Percentiles rank a stretch among this genome's conserved stretches.
phyloP scores from a whole-genome alignment of 805 yeast genomes.

The Saccharomyces jurei region DNA sequence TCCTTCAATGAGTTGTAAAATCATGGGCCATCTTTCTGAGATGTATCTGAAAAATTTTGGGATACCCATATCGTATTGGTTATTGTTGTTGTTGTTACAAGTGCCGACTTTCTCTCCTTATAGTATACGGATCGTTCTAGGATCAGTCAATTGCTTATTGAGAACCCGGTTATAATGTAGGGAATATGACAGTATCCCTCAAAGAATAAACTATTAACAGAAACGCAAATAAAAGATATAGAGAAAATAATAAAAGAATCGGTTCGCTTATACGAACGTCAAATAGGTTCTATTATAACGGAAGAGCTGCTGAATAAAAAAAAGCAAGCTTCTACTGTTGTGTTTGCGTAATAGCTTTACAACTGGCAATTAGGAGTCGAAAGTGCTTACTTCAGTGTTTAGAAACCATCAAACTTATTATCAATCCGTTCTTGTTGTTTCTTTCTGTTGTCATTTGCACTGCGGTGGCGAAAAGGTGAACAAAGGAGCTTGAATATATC shows the following conservation, averaged over 20 bases:
- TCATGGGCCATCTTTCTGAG: slow-evolving; percentile 98
- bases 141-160: neutral
- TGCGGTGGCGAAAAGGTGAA: neutral
- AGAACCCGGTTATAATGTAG: neutral
- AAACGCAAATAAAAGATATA: neutral
- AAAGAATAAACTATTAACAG: neutral
- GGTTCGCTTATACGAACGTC: neutral
- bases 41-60: slow-evolving; percentile 95
- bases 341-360: neutral
- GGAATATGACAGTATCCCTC: neutral
- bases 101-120: neutral
- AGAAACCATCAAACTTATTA: neutral
- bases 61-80: slow-evolving; percentile 53
- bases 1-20: slow-evolving; percentile 76
- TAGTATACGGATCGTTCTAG: neutral
- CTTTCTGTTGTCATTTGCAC: neutral
- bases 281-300: neutral
- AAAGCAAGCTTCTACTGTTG: neutral
- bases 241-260: neutral
- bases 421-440: neutral
- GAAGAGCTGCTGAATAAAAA: neutral
- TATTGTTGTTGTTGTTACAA: neutral
- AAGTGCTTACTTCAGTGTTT: neutral
- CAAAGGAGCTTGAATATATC: neutral
- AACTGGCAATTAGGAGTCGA: neutral